A percentile compares a stretch with the other conserved stretches of the same genome.
Evolutionary conservation across 2,329 filamentous ascomycete genomes (phyloP).

Genomic region (Cylindrodendrum hubeiense): DNA sequence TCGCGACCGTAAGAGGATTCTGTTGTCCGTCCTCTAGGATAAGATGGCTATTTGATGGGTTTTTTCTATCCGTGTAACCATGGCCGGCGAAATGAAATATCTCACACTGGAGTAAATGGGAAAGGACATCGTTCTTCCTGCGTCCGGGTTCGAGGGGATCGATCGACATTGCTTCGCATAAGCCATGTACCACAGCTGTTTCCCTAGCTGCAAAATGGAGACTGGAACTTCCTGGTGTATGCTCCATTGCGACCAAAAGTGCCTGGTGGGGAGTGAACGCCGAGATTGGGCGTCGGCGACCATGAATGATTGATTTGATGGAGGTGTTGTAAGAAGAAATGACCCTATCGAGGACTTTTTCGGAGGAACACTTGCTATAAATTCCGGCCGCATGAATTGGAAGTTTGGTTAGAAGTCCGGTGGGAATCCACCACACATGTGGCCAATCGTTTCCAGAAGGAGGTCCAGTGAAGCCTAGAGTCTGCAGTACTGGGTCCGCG

Average conservation of each 20-base stretch:
- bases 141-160: constrained; percentile 1
- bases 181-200: constrained; percentile 1
- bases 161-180: constrained; percentile 17
- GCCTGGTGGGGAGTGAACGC: not conserved
- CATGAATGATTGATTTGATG: constrained; percentile 47
- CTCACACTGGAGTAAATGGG: constrained; percentile 38
- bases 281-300: constrained; percentile 11
- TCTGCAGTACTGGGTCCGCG: constrained; percentile 42
- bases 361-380: constrained; percentile 32
- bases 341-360: constrained; percentile 49
- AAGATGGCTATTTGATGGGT: constrained; percentile 29
- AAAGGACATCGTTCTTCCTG: constrained; percentile 39
- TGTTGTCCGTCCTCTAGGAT: constrained; percentile 17
- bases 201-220: not conserved
- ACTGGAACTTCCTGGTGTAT: not conserved
- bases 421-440: constrained; percentile 51
- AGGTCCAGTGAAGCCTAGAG: constrained; percentile 39
- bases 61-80: constrained; percentile 27
- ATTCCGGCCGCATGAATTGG: constrained; percentile 51
- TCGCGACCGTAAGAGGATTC: constrained; percentile 24
- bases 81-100: constrained; percentile 60
- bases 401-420: constrained; percentile 43
- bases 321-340: constrained; percentile 54
- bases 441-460: constrained; percentile 19
- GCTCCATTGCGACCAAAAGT: constrained; percentile 43